Evolutionary conservation across 306 rosid species (phyloP).

Genomic region (Erythrophleum fordii): DNA sequence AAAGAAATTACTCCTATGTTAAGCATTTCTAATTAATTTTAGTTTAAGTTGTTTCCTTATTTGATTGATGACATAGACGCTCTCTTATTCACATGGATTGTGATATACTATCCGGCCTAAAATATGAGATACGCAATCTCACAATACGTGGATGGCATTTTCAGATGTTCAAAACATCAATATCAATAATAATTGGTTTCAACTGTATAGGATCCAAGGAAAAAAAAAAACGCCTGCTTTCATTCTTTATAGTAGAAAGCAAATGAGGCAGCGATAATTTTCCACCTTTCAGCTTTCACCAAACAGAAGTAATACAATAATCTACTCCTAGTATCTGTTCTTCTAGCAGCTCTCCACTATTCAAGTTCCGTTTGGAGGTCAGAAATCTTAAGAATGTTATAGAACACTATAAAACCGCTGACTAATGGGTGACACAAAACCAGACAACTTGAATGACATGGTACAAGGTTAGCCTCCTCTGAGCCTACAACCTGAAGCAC

Average conservation of each 20-base stretch:
- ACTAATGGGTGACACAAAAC: slow-evolving; percentile 19
- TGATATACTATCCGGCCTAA: too few relatives aligned
- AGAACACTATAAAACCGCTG: slow-evolving; percentile 9
- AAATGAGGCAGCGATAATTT: slow-evolving; percentile 13
- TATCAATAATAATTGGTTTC: background rate
- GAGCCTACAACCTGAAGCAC: slow-evolving; percentile 73
- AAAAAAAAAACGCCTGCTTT: background rate
- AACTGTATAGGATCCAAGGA: background rate
- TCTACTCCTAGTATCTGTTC: slow-evolving; percentile 23
- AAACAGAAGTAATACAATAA: slow-evolving; percentile 16
- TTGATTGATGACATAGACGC: too few relatives aligned
- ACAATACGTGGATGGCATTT: background rate
- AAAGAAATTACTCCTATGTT: background rate
- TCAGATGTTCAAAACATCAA: too few relatives aligned
- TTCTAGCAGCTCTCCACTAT: slow-evolving; percentile 24
- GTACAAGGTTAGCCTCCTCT: slow-evolving; percentile 36
- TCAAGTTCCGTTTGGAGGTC: background rate
- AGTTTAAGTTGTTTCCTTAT: background rate
- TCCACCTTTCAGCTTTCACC: slow-evolving; percentile 21
- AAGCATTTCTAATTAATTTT: background rate
- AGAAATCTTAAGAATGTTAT: slow-evolving; percentile 35
- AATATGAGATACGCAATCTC: background rate
- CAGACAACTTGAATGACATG: slow-evolving; percentile 33
- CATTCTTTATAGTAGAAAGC: slow-evolving; percentile 1
- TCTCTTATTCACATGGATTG: too few relatives aligned